Evolutionary conservation across 2,329 filamentous ascomycete species (phyloP), one percentile per base, ranked within the genome.

Genomic region (Xylaria sp.): DNA sequence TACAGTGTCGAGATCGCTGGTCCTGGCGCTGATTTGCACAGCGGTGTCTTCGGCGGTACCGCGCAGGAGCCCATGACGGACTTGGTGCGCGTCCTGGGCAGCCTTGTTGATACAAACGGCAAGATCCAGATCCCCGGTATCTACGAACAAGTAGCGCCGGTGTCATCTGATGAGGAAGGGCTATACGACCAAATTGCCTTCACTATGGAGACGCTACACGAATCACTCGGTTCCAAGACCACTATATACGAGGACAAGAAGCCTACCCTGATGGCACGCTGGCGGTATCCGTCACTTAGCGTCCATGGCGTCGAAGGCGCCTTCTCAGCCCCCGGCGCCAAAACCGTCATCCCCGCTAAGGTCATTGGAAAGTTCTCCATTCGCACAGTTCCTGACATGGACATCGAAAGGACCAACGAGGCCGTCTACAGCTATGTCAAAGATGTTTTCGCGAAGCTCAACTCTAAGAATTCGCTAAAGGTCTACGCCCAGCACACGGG

Each of bases 61-160:
- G 94, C 94, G 8, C 95, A 98, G 81, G 96, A 99, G 85, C 96
- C 96, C 73, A 99, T 99, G 96, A 98, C 95, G 20, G 96, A 99
- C 80, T 85, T 99, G 61, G 89, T 96, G 69, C 90, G 91, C 71
- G 84, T 99, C 65, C 87, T 99, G 81, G 91, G 87, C 67, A 92
- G 90, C 63, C 86, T 99, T 51, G 96, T 99, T 58, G 94, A 98
- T 80, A 91, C 92, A 18, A 81, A 97, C 77, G 96, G 96, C 82
- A 96, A 94, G 82, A 99, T 99, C 78, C 88, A 92, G 79, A 97
- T 99, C 73, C 91, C 94, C n/a, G 96, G 96, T 56, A 91, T 99
- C 78, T 92, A 91, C 81, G 94, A 98, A 78, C 92, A 98, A 76
- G 96, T 99, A 67, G 96, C 94, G 1, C 91, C 94, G 3, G 82